phyloP scores from a whole-genome alignment of 148 eudicot species.

The Rhododendron griersonianum region DNA sequence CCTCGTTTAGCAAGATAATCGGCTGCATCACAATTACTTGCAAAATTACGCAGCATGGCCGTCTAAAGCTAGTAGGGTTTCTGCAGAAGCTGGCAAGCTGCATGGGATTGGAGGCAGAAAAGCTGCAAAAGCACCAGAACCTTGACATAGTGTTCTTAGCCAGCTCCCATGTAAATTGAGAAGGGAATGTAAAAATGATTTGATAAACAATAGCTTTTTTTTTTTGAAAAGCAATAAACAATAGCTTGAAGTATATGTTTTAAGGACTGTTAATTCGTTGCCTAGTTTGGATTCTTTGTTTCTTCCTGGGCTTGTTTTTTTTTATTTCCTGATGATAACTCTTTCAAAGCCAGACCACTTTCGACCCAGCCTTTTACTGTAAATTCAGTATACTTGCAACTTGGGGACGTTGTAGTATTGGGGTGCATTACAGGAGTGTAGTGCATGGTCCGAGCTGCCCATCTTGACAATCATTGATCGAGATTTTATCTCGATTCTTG shows the following conservation, averaged over 20 bases:
- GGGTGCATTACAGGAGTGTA: background rate
- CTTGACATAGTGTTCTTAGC: background rate
- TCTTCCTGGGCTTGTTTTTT: too few species aligned
- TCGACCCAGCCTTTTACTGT: background rate
- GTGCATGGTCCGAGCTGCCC: background rate
- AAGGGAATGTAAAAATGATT: background rate
- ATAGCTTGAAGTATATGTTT: background rate
- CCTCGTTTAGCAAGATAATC: constrained; percentile 51
- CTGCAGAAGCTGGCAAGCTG: background rate
- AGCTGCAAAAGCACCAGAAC: background rate
- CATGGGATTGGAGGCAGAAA: background rate
- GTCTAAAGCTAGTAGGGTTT: constrained; percentile 10
- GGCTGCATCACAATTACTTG: constrained; percentile 42
- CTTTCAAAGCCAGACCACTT: background rate
- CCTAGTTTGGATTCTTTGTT: background rate
- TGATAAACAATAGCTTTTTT: background rate
- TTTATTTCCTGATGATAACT: background rate
- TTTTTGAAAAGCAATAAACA: too few species aligned
- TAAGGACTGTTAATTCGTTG: background rate
- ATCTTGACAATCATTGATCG: background rate
- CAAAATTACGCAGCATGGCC: constrained; percentile 32
- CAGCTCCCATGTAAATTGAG: background rate
- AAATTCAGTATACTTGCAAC: background rate
- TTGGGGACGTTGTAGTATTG: background rate
- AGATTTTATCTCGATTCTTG: background rate